A percentile compares a stretch with the other conserved stretches of the same genome.
phyloP scores from a whole-genome alignment of 768 basidiomycete species.

The Agaricus sinodeliciosus region DNA sequence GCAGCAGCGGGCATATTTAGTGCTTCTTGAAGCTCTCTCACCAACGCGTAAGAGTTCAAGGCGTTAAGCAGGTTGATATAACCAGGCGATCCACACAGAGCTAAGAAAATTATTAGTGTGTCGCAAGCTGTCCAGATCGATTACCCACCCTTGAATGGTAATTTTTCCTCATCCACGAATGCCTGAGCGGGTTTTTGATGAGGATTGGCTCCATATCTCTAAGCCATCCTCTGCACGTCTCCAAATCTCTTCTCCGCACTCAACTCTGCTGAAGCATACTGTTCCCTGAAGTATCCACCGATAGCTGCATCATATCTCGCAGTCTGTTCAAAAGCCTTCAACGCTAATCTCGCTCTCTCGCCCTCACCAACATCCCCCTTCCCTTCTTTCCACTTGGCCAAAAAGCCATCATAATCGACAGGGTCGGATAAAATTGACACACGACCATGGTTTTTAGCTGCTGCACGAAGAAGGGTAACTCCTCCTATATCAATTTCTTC shows the following conservation, averaged over 20 bases:
- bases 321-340: conserved; percentile 98
- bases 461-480: conserved; percentile 93
- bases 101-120: conserved; percentile 33
- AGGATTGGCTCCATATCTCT: conserved; percentile 96
- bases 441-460: conserved; percentile 96
- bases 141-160: conserved; percentile 85
- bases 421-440: conserved; percentile 89
- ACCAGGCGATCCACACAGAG: conserved; percentile 89
- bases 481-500: conserved; percentile 99
- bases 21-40: conserved; percentile 87
- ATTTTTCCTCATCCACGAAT: conserved; percentile 77
- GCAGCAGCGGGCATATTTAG: conserved; percentile 91
- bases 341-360: conserved; percentile 72
- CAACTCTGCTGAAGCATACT: conserved; percentile 81
- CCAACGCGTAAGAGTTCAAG: conserved; percentile 93
- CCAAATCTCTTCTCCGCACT: conserved; percentile 54
- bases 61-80: conserved; percentile 99
- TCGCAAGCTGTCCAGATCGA: neutral
- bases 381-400: conserved; percentile 68
- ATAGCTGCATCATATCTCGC: conserved; percentile 94
- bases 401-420: conserved; percentile 77
- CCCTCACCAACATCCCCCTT: conserved; percentile 62
- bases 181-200: conserved; percentile 99
- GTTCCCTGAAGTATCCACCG: conserved; percentile 91
- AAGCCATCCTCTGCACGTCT: conserved; percentile 73